Percentiles rank a stretch among this genome's conserved stretches.
phyloP scores from a whole-genome alignment of 2,329 filamentous ascomycete genomes.

The Arthrobotrys pseudoclavata region DNA sequence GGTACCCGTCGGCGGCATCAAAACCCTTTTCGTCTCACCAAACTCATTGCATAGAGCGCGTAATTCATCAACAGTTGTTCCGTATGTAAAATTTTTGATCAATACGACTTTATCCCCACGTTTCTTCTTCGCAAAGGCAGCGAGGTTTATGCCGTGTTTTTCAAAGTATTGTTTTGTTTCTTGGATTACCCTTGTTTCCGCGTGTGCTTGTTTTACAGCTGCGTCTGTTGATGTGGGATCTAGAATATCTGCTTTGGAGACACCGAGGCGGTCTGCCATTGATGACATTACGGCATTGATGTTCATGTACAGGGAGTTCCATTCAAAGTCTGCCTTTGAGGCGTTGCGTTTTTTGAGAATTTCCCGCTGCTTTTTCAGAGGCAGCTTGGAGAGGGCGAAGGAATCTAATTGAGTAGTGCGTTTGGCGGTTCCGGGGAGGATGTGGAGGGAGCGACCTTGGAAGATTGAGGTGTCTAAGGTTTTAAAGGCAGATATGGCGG shows the following conservation, averaged over 20 bases:
- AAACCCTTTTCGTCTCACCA: conserved; percentile 81
- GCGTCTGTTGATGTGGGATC: conserved; percentile 97
- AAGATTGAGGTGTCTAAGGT: conserved; percentile 86
- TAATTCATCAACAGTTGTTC: conserved; percentile 83
- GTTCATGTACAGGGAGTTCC: conserved; percentile 99
- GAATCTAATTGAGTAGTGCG: conserved; percentile 87
- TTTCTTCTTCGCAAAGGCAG: conserved; percentile 87
- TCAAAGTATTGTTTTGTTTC: conserved; percentile 94
- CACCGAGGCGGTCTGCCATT: conserved; percentile 84
- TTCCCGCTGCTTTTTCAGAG: conserved; percentile 92
- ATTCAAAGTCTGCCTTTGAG: conserved; percentile 84
- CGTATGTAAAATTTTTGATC: conserved; percentile 94
- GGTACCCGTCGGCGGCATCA: conserved; percentile 93
- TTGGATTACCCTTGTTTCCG: conserved; percentile 95
- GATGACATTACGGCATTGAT: conserved; percentile 90
- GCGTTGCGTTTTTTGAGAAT: conserved; percentile 88
- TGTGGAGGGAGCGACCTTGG: conserved; percentile 90
- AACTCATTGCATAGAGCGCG: conserved; percentile 86
- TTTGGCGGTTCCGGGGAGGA: conserved; percentile 86
- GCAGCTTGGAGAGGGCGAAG: conserved; percentile 88
- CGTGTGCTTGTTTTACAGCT: conserved; percentile 94
- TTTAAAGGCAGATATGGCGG: conserved; percentile 83
- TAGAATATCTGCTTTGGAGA: conserved; percentile 90
- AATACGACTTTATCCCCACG: conserved; percentile 89
- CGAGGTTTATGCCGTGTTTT: conserved; percentile 88